These are phyloP conservation scores for Tephrocybe rancida DNA, from an alignment of 768 basidiomycete genomes.

Conservation along the genomic window DNA sequence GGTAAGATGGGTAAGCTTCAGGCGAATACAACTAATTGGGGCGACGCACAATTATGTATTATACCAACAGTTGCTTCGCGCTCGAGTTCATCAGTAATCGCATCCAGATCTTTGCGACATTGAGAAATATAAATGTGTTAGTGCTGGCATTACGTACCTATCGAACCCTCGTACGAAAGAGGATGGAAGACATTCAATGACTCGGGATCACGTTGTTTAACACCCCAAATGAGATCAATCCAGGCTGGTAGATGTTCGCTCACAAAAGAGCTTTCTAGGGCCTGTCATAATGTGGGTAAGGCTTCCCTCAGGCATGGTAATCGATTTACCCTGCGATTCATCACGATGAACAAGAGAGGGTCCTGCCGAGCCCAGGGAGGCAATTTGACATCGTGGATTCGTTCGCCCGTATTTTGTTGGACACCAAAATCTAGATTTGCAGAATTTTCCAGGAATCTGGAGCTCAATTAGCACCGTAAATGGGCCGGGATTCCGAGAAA, in stretches of 20 bases:
- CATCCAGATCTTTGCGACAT: constrained; percentile 69
- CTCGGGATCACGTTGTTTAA: constrained; percentile 76
- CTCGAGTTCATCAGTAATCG: constrained; percentile 84
- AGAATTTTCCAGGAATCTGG: constrained; percentile 82
- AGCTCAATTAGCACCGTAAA: neutral
- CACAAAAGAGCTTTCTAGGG: constrained; percentile 85
- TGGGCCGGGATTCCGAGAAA: neutral
- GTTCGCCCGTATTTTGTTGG: constrained; percentile 72
- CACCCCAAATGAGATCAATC: constrained; percentile 96
- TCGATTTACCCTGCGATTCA: constrained; percentile 73
- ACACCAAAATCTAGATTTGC: constrained; percentile 80
- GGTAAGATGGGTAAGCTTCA: neutral
- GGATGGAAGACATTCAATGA: constrained; percentile 91
- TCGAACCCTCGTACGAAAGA: constrained; percentile 89
- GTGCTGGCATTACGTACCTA: constrained; percentile 47
- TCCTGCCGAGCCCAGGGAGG: constrained; percentile 91
- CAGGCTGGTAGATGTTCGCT: constrained; percentile 83
- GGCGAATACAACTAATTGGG: neutral
- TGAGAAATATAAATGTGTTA: neutral
- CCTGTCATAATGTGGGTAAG: constrained; percentile 41
- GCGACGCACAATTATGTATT: constrained; percentile 89
- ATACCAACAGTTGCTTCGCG: constrained; percentile 93
- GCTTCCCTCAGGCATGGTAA: neutral
- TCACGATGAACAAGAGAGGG: constrained; percentile 76
- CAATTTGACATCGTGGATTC: constrained; percentile 84